Percentiles rank a stretch among this genome's conserved stretches.
These are phyloP conservation scores for Suillus ampliporus DNA, from an alignment of 768 basidiomycete genomes.

Conservation along the genomic window DNA sequence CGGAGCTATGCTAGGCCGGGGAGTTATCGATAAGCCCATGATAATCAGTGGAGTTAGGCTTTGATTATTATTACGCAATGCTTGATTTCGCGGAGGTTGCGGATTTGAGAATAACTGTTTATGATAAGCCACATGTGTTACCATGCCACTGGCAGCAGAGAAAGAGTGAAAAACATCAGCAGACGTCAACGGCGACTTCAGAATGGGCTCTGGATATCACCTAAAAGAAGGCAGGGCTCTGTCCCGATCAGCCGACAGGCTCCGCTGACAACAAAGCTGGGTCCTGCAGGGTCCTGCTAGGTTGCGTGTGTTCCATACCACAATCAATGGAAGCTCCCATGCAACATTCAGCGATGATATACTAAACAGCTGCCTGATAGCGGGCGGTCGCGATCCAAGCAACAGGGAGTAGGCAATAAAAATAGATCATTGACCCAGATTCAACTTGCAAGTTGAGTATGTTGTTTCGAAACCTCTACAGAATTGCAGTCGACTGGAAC, in stretches of 20 bases:
- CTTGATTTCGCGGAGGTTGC: background rate
- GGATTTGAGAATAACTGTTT: background rate
- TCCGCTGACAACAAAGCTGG: background rate
- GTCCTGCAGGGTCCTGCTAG: background rate
- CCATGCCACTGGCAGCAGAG: background rate
- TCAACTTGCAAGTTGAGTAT: background rate
- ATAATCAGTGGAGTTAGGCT: background rate
- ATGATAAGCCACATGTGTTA: background rate
- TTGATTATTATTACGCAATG: background rate
- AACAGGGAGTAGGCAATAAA: background rate
- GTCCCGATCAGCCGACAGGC: background rate
- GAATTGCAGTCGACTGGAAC: background rate
- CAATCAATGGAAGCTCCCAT: constrained; percentile 3
- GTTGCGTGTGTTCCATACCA: background rate
- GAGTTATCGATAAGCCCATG: background rate
- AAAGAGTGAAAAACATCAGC: background rate
- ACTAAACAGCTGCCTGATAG: background rate
- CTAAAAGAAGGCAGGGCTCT: background rate
- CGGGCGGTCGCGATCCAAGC: background rate
- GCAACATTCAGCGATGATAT: background rate
- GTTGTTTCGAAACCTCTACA: background rate
- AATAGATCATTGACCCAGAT: background rate
- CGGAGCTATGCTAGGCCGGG: background rate
- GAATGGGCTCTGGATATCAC: background rate
- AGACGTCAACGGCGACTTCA: background rate